Evolutionary conservation across 1,284 basidiomycete genomes (phyloP), one percentile per base, ranked within the genome.

Genomic region (Sanghuangporus baumii): DNA sequence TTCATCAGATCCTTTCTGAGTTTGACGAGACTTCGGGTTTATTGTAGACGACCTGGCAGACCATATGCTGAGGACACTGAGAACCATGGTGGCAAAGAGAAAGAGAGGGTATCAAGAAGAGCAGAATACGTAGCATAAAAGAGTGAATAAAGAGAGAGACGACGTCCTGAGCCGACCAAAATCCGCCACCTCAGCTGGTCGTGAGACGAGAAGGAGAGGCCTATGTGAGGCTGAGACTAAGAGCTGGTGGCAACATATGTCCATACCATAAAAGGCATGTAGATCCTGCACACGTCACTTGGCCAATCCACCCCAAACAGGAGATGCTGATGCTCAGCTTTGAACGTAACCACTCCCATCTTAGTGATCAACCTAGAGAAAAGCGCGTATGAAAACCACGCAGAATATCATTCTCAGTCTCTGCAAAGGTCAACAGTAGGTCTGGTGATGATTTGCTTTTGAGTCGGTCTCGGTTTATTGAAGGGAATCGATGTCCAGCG

Each of bases 51-150:
- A 12, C 40, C 38, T 57, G 3, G 61, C 36, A 14, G 61, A 51
- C 61, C 61, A 62, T 14, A 52, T 34, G 20, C 34, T 56, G 36
- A 62, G 55, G 36, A 54, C 48, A 40, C 48, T 62, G 46, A 62
- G 61, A 20, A 46, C 61, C 61, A 62, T 62, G 23, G 48, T 46
- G 41, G 48, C 11, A 26, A 23, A 14, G 54, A 47, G 36, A 55
- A 56, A n/a, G 55, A 47, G 18, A 18, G 38, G n/a, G 23, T 14
- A 2, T 14, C 11, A 26, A 38, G n/a, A n/a, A 4, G 34, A n/a
- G 26, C 12, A 23, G 31, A 38, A 14, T 34, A 20, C 11, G 40
- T 31, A 12, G 34, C 14, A 37, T 51, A 20, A 59, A 51, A 51
- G 48, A 40, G 48, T n/a, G 48, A n/a, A 40, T 38, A 51, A 51